phyloP scores from a whole-genome alignment of 1,284 basidiomycete genomes.

The Leccinum subspadiceum region DNA sequence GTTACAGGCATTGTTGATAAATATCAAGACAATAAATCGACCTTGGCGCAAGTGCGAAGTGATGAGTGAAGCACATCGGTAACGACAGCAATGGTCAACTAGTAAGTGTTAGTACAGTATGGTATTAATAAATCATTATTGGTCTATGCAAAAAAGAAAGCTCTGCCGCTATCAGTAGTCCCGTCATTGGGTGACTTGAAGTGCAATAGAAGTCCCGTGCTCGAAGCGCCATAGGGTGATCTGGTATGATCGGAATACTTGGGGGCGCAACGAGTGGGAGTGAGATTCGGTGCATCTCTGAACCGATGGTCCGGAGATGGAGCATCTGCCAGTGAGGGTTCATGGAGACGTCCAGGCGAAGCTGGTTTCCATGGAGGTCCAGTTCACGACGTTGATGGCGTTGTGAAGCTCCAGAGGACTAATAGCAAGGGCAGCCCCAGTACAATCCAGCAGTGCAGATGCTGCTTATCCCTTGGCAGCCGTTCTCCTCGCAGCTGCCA shows the following conservation, averaged over 20 bases:
- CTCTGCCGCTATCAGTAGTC: too few species aligned
- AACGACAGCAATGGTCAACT: too few species aligned
- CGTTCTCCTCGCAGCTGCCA: neutral
- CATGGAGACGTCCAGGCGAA: neutral
- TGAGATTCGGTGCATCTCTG: neutral
- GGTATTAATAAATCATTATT: too few species aligned
- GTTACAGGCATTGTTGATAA: too few species aligned
- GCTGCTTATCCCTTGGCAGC: neutral
- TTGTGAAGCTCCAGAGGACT: neutral
- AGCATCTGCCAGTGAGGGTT: neutral
- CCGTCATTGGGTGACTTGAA: neutral
- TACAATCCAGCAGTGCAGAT: neutral
- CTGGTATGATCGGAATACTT: neutral
- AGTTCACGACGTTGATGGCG: neutral
- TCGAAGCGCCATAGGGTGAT: neutral
- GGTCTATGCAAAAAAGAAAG: too few species aligned
- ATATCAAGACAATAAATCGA: too few species aligned
- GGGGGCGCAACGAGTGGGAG: neutral
- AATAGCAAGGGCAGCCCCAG: constrained; percentile 5
- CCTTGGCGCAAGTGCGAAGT: too few species aligned
- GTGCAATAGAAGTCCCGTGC: neutral
- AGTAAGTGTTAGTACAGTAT: too few species aligned
- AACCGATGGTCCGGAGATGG: neutral
- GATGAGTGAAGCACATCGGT: too few species aligned
- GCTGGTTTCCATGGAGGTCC: neutral